Percentiles rank a stretch among this genome's conserved stretches.
phyloP scores from a whole-genome alignment of 2,329 filamentous ascomycete species.

The Aspergillus luchuensis region DNA sequence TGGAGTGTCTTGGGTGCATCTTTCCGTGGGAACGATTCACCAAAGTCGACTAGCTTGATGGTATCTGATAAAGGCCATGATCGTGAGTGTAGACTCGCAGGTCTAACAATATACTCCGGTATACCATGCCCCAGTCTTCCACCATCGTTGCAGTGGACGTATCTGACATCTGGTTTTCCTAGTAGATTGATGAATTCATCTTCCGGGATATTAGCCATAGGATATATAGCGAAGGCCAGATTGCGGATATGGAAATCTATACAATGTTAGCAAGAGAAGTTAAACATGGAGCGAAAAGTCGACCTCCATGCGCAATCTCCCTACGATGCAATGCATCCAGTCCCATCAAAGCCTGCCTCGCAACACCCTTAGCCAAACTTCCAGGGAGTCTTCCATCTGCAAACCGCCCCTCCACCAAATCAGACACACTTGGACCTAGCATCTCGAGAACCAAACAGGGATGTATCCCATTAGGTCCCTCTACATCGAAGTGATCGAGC shows the following conservation, averaged over 20 bases:
- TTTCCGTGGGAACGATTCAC: conserved; percentile 37
- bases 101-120: conserved; percentile 29
- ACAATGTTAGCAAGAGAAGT: too few species aligned
- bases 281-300: too few species aligned
- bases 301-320: conserved; percentile 44
- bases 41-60: conserved; percentile 44
- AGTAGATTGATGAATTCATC: conserved; percentile 23
- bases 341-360: conserved; percentile 43
- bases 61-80: conserved; percentile 16
- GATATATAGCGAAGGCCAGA: conserved; percentile 27
- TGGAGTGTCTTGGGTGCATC: conserved; percentile 31
- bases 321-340: conserved; percentile 44
- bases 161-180: conserved; percentile 30
- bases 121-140: conserved; percentile 24
- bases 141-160: conserved; percentile 26
- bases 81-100: conserved; percentile 14
- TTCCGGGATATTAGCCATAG: conserved; percentile 20
- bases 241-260: conserved; percentile 34
- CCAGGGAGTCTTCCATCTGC: conserved; percentile 41
- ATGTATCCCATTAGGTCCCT: conserved; percentile 50
- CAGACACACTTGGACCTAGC: conserved; percentile 44
- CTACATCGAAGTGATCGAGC: conserved; percentile 41
- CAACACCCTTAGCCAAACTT: conserved; percentile 45
- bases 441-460: conserved; percentile 48
- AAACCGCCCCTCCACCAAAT: conserved; percentile 39